Evolutionary conservation across 2,329 filamentous ascomycete genomes (phyloP).

Genomic region (Calycina herbarum): DNA sequence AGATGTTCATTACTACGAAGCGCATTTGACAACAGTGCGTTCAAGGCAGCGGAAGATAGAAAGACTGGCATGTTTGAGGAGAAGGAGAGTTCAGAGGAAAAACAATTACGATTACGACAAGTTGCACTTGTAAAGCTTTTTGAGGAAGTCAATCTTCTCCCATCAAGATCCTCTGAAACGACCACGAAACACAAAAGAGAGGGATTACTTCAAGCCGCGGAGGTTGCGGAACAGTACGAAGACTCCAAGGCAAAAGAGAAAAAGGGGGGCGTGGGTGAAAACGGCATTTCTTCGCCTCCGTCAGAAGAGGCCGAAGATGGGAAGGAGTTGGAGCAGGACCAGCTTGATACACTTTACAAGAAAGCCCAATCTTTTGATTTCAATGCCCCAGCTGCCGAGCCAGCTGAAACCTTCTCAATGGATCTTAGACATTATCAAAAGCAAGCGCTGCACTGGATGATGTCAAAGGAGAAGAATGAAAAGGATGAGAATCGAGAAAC

Average conservation of each 20-base stretch:
- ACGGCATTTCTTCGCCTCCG: constrained; percentile 46
- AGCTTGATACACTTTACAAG: constrained; percentile 88
- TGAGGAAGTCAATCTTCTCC: constrained; percentile 81
- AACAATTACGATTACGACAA: constrained; percentile 78
- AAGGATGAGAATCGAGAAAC: constrained; percentile 64
- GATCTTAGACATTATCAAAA: constrained; percentile 89
- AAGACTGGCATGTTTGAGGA: constrained; percentile 93
- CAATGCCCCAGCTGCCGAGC: constrained; percentile 81
- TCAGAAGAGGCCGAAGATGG: constrained; percentile 72
- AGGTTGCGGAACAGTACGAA: constrained; percentile 77
- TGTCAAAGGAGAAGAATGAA: constrained; percentile 84
- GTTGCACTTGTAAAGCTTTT: constrained; percentile 86
- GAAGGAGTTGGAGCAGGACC: constrained; percentile 89
- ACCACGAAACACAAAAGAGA: constrained; percentile 80
- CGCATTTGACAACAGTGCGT: constrained; percentile 67
- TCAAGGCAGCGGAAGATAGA: constrained; percentile 68
- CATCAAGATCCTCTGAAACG: constrained; percentile 70
- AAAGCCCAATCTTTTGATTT: constrained; percentile 98
- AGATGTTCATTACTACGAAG: constrained; percentile 72
- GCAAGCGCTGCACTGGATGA: constrained; percentile 95
- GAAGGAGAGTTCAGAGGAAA: constrained; percentile 80
- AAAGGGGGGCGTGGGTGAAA: constrained; percentile 24
- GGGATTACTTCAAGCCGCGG: constrained; percentile 81
- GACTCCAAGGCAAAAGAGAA: constrained; percentile 49
- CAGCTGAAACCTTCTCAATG: constrained; percentile 79